Base-by-base conservation (phyloP, 1,284 basidiomycete species). In the Leccinum brunneo-olivaceum region DNA sequence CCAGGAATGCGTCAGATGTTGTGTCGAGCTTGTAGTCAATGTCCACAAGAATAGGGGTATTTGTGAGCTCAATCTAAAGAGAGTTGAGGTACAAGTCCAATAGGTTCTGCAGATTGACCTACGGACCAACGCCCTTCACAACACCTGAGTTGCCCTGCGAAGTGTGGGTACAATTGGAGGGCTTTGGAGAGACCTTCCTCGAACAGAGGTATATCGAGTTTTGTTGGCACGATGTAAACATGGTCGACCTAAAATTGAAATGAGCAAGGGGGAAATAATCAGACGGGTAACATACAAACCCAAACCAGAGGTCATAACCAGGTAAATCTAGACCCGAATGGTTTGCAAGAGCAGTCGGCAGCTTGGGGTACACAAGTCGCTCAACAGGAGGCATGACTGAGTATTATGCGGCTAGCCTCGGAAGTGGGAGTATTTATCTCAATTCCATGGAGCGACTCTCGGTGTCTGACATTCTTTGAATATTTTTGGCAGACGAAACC, bases 121-220 rank as follows among this genome's bases (percentile, higher is more conserved):
- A 62, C 63, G 51, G 44, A 58, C 65, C 65, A 67, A 18, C 42
- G 37, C 19, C 32, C 48, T 8, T 39, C 51, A 8, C 28, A 41
- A 10, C 28, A 43, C 11, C 47, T 45, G 35, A 62, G 42, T 14
- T 53, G 49, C 9, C 64, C 63, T 12, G 55, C 53, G 11, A 48
- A 53, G 38, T 64, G 61, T 24, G 58, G 60, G 35, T 58, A 65
- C 2, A 55, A 1, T 25, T 49, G 51, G 14, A 63, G 38, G 8
- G 45, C 41, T 25, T 42, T 45, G 21, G 51, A 50, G n/a, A 67
- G 45, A 4, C 64, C 61, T 4, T 47, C 42, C 4, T 44, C 38
- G 25, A 67, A 64, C 12, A 15, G 40, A 8, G 42, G 27, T 0
- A 56, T 4, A 32, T 62, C 50, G 3, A 66, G 34, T n/a, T 41